Base-by-base conservation (phyloP, 352 stramenopile species). In the Aphanomyces invadans region DNA sequence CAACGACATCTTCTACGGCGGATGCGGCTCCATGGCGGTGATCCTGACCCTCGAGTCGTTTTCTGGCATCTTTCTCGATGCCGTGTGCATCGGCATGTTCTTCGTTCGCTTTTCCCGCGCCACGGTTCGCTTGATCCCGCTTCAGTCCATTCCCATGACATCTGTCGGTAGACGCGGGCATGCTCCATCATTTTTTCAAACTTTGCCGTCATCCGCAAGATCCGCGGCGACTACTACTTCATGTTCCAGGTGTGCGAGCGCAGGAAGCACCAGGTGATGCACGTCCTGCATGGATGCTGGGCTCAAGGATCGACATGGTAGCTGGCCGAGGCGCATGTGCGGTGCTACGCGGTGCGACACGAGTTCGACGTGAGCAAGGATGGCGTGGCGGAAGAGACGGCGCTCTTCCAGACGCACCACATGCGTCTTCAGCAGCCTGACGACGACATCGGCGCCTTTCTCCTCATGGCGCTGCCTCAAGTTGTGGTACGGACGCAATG, bases 161-260 rank as follows among this genome's bases (percentile, higher is more conserved):
- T n/a, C n/a, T n/a, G n/a, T n/a, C n/a, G n/a, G n/a, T 60, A 94
- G 85, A 82, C 88, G 85, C 83, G 86, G 38, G 86, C 86, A 0
- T 83, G 88, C 56, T 92, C 86, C 3, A 86, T 96, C 72, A 88
- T 95, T 71, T 95, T 96, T 54, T 86, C 81, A 3, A 85, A 91
- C 31, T 79, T 73, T 15, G 87, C 82, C 1, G 81, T 96, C 28
- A 93, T 96, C 73, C 88, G 88, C 33, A 84, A 89, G 70, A 95
- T 96, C 62, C 86, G 88, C 12, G 88, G 88, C 3, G 77, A 92
- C 45, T 95, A 86, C 67, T 96, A 95, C 77, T 87, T 96, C 52
- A 96, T 96, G 87, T 88, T 95, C 64, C 88, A 96, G 56, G 81
- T 90, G 0, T 96, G 88, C 55, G 88, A 96, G 66, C 76, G 87